phyloP scores from a whole-genome alignment of 1,139 yeast species.

The Suhomyces atakaporum region DNA sequence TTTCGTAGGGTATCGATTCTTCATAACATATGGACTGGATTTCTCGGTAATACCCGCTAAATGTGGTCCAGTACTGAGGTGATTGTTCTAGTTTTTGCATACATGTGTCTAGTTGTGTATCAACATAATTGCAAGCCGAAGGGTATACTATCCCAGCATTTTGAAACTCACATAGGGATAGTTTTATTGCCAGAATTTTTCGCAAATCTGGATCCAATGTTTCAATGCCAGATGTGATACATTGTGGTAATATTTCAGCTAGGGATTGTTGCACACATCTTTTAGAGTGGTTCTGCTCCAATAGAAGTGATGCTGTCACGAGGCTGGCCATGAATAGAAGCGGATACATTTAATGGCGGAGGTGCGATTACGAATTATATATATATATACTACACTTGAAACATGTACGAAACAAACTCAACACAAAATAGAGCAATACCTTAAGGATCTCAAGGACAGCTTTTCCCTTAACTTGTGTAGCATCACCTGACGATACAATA shows the following conservation, averaged over 20 bases:
- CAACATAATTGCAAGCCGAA: slow-evolving; percentile 25
- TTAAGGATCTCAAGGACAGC: background rate
- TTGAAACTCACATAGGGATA: slow-evolving; percentile 58
- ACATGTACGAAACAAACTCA: slow-evolving; percentile 10
- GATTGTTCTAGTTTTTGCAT: slow-evolving; percentile 40
- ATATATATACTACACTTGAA: slow-evolving; percentile 1
- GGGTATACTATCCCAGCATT: slow-evolving; percentile 45
- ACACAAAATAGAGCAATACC: background rate
- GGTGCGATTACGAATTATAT: background rate
- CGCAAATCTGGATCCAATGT: slow-evolving; percentile 29
- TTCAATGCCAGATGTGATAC: slow-evolving; percentile 35
- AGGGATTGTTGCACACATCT: slow-evolving; percentile 33
- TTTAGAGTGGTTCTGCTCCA: slow-evolving; percentile 2
- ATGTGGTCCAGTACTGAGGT: slow-evolving; percentile 63
- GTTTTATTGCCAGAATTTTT: slow-evolving; percentile 46
- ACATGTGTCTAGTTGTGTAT: slow-evolving; percentile 31
- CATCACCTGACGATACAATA: background rate
- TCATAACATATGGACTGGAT: slow-evolving; percentile 51
- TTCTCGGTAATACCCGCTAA: slow-evolving; percentile 57
- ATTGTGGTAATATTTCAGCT: slow-evolving; percentile 26
- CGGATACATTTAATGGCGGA: background rate
- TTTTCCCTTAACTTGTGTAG: background rate
- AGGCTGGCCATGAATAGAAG: background rate
- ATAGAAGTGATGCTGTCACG: background rate
- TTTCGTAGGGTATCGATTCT: slow-evolving; percentile 52